Evolutionary conservation across 169 alveolate species (phyloP), one percentile per base, ranked within the genome.

Genomic region (Eimeria sp.): DNA sequence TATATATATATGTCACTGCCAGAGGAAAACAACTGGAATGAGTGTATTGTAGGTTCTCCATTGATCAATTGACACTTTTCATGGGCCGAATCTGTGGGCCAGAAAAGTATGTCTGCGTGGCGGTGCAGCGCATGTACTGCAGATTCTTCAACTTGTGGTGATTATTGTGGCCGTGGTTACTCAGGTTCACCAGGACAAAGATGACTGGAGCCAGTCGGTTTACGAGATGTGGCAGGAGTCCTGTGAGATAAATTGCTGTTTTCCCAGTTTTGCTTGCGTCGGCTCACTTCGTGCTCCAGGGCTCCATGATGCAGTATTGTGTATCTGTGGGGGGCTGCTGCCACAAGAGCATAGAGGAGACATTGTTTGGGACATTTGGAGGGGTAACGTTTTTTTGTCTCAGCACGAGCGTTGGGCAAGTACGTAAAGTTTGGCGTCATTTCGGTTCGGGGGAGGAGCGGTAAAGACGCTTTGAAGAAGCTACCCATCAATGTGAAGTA

Each of bases 321-420:
- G 14, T 40, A 27, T 72, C 82, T 10, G 82, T 72, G 51, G 82
- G 61, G 10, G 61, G 61, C 61, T 45, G 57, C 13, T 65, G 75
- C 45, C n/a, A 40, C 22, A 25, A 25, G n/a, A 11, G 61, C 20
- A 61, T 18, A 11, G 70, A 0, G 70, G 70, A 4, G 70, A 61
- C 18, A 61, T 61, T 18, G n/a, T 61, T 61, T 61, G 70, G 70
- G 70, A 18, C 20, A 13, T 61, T 61, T 61, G 70, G 70, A 61
- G 20, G n/a, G 70, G 63, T 16, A 16, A 16, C 25, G 49, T 30
- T 73, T 34, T 5, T 73, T 18, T 43, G 58, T 72, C 57, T 58
- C 95, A 90, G 95, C 89, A 30, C 87, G 86, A 88, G 72, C 95
- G 49, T n/a, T 90, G 83, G 95, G 95, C 57, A 90, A 90, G 78